Evolutionary conservation across 2,329 filamentous ascomycete genomes (phyloP).

Genomic region (Elsinoe perseae): DNA sequence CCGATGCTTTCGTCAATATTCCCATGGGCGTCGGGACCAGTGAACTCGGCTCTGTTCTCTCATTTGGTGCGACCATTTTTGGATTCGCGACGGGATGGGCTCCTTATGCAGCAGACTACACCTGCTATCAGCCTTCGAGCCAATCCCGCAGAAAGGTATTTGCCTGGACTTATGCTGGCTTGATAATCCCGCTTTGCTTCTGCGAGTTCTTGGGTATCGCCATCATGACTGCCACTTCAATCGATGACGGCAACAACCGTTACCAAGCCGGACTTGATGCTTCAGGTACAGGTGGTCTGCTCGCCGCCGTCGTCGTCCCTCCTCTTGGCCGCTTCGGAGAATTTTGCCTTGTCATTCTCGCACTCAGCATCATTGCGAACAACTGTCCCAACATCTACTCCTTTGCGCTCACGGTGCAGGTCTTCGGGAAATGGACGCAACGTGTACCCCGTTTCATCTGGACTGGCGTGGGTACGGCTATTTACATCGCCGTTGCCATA

Average conservation of each 20-base stretch:
- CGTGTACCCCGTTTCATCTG: constrained; percentile 60
- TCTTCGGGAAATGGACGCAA: constrained; percentile 52
- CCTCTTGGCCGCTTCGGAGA: constrained; percentile 60
- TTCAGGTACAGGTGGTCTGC: constrained; percentile 58
- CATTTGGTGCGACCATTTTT: constrained; percentile 59
- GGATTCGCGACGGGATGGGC: constrained; percentile 68
- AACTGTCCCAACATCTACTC: constrained; percentile 54
- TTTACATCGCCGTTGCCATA: constrained; percentile 62
- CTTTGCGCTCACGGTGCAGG: constrained; percentile 57
- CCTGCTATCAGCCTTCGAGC: constrained; percentile 63
- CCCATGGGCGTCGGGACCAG: constrained; percentile 52
- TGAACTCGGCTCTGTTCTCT: constrained; percentile 56
- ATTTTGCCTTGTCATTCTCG: constrained; percentile 51
- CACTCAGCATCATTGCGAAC: constrained; percentile 39
- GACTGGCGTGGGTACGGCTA: constrained; percentile 53
- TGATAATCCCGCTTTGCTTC: constrained; percentile 65
- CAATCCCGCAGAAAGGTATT: constrained; percentile 58
- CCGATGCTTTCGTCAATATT: constrained; percentile 55
- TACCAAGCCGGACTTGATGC: constrained; percentile 50
- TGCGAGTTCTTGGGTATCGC: constrained; percentile 66
- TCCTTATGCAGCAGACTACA: constrained; percentile 68
- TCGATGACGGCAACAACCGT: constrained; percentile 46
- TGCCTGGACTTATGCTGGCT: constrained; percentile 58
- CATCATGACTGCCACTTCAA: constrained; percentile 55
- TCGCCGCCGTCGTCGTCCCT: constrained; percentile 57